phyloP scores from a whole-genome alignment of 2,329 filamentous ascomycete species.

The Ilyonectria mors-panacis region DNA sequence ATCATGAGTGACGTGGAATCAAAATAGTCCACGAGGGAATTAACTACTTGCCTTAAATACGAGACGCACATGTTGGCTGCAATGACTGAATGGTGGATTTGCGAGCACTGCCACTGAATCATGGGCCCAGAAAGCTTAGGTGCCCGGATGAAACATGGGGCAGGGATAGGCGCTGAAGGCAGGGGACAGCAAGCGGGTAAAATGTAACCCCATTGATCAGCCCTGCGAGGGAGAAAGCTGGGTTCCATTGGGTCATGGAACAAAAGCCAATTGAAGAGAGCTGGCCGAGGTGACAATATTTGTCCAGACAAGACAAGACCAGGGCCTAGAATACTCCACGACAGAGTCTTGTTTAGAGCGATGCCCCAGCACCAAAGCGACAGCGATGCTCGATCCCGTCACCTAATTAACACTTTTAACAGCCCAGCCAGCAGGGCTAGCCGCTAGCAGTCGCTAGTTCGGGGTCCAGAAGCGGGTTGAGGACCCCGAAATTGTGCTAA shows the following conservation, averaged over 20 bases:
- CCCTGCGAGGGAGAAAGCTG: constrained; percentile 20
- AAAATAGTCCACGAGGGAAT: not conserved
- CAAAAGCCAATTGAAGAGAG: not conserved
- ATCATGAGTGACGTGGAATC: not conserved
- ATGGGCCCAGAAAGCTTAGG: not conserved
- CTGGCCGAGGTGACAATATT: not conserved
- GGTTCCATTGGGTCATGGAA: not conserved
- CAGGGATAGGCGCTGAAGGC: constrained; percentile 14
- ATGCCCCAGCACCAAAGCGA: not conserved
- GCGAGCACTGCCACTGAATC: constrained; percentile 15
- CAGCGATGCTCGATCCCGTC: not conserved
- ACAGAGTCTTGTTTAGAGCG: not conserved
- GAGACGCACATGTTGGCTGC: not conserved
- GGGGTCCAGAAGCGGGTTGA: not conserved
- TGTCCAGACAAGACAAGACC: not conserved
- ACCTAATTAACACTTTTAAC: not conserved
- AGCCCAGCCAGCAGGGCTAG: not conserved
- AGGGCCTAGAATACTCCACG: not conserved
- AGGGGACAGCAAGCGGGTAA: not conserved
- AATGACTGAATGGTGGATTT: not conserved
- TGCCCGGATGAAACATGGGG: constrained; percentile 6
- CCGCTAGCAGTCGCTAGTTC: not conserved
- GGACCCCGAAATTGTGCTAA: not conserved
- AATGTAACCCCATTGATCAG: constrained; percentile 26
- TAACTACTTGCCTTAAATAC: not conserved